phyloP scores from a whole-genome alignment of 208 protist genomes.

The Herpetomonas samuelpessoai region DNA sequence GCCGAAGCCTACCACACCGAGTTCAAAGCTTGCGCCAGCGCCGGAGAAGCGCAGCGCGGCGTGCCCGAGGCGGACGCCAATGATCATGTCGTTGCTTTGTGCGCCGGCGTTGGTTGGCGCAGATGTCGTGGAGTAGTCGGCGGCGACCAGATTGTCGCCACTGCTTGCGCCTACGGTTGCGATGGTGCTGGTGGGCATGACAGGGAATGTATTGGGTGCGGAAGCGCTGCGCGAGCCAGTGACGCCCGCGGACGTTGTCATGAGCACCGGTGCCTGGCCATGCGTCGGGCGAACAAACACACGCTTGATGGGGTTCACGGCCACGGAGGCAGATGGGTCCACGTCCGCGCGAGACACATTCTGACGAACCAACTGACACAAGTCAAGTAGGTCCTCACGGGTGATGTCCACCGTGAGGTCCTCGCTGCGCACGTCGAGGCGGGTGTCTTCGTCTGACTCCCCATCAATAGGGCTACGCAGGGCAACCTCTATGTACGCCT shows the following conservation, averaged over 20 bases:
- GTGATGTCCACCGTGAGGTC: constrained; percentile 42
- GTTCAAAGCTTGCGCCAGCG: constrained; percentile 4
- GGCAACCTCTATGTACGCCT: constrained; percentile 48
- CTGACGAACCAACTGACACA: constrained; percentile 51
- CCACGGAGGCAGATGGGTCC: constrained; percentile 5
- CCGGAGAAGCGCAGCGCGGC: constrained; percentile 24
- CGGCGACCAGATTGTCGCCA: not conserved
- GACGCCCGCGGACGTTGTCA: too few species aligned
- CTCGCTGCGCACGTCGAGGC: constrained; percentile 49
- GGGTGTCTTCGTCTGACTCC: constrained; percentile 40
- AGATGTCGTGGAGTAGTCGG: not conserved
- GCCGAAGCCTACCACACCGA: constrained; percentile 17
- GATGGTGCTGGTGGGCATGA: too few species aligned
- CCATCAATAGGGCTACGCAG: constrained; percentile 54
- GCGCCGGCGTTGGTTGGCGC: constrained; percentile 1
- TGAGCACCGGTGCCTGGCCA: not conserved
- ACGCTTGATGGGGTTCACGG: not conserved
- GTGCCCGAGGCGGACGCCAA: constrained; percentile 20
- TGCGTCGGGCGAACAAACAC: not conserved
- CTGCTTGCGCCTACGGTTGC: not conserved
- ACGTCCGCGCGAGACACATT: constrained; percentile 52
- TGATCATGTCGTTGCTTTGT: constrained; percentile 10
- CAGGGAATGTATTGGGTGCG: too few species aligned
- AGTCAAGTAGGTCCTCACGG: constrained; percentile 47
- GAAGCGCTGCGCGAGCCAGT: too few species aligned